These are phyloP conservation scores for Xylaria sp. DNA, from an alignment of 2,329 filamentous ascomycete species.

Conservation along the genomic window DNA sequence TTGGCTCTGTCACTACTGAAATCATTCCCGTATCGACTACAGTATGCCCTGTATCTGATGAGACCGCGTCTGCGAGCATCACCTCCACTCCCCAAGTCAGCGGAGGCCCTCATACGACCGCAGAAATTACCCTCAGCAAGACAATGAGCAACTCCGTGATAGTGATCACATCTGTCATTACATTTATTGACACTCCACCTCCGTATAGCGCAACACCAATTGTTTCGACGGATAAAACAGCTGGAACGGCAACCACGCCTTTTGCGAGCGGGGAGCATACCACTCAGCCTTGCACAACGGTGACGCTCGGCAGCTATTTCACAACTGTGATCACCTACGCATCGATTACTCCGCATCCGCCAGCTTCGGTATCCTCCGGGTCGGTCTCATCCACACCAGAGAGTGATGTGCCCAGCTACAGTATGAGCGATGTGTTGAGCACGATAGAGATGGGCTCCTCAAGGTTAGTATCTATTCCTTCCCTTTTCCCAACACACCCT, in stretches of 20 bases:
- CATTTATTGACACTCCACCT: constrained; percentile 43
- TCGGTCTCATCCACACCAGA: constrained; percentile 6
- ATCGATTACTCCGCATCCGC: constrained; percentile 38
- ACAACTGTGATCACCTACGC: constrained; percentile 46
- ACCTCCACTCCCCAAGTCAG: constrained; percentile 23
- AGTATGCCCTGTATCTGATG: constrained; percentile 45
- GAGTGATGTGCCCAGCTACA: constrained; percentile 45
- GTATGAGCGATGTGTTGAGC: constrained; percentile 42
- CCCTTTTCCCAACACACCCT: background rate
- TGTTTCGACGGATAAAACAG: constrained; percentile 21
- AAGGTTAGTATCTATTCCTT: constrained; percentile 41
- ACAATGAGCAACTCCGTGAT: constrained; percentile 43
- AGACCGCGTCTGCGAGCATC: constrained; percentile 18
- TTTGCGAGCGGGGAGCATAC: constrained; percentile 22
- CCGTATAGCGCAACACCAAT: constrained; percentile 30
- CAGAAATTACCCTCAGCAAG: constrained; percentile 43
- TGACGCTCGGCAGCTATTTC: constrained; percentile 46
- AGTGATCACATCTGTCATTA: constrained; percentile 45
- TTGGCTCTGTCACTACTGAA: constrained; percentile 46
- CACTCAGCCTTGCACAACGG: constrained; percentile 42
- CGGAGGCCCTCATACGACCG: background rate
- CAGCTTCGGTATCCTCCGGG: constrained; percentile 35
- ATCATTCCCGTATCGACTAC: constrained; percentile 48
- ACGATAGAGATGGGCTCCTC: constrained; percentile 40
- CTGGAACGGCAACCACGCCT: constrained; percentile 36